Evolutionary conservation across 129 eudicot species (phyloP).

Genomic region (Scalesia atractyloides): DNA sequence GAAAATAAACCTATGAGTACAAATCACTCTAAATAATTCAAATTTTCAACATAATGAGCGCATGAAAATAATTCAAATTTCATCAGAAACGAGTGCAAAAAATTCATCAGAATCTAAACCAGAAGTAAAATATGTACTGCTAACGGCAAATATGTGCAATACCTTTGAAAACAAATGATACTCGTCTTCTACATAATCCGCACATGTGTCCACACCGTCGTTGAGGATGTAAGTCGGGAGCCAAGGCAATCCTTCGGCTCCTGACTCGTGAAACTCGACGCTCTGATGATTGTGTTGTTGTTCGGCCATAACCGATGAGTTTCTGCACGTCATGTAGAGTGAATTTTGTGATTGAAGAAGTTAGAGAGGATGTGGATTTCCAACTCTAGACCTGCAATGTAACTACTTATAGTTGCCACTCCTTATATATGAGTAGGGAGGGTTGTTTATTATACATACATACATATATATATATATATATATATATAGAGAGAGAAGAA

Average conservation of each 20-base stretch:
- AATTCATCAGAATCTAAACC: no score
- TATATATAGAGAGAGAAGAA: constrained; percentile 16
- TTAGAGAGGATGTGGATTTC: constrained; percentile 44
- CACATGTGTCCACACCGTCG: constrained; percentile 8
- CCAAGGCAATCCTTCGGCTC: constrained; percentile 37
- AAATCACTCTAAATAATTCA: no score
- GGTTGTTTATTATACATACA: no score
- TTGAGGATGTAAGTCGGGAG: constrained; percentile 37
- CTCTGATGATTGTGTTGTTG: constrained; percentile 13
- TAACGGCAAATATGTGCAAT: neutral
- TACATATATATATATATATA: neutral
- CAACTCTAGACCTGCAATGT: constrained; percentile 76
- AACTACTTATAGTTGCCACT: constrained; percentile 53
- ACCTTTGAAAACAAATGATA: constrained; percentile 26
- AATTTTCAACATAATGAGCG: no score
- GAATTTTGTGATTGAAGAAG: constrained; percentile 20
- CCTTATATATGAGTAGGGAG: constrained; percentile 33
- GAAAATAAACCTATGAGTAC: no score
- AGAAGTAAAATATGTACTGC: no score
- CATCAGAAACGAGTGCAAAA: no score
- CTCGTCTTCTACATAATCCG: constrained; percentile 34
- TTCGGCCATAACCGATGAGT: constrained; percentile 32
- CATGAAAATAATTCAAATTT: no score
- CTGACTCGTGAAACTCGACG: constrained; percentile 18
- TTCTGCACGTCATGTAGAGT: neutral